Conservation (phyloP, 2,329 filamentous ascomycete species). For the Lecanicillium sp. region DNA sequence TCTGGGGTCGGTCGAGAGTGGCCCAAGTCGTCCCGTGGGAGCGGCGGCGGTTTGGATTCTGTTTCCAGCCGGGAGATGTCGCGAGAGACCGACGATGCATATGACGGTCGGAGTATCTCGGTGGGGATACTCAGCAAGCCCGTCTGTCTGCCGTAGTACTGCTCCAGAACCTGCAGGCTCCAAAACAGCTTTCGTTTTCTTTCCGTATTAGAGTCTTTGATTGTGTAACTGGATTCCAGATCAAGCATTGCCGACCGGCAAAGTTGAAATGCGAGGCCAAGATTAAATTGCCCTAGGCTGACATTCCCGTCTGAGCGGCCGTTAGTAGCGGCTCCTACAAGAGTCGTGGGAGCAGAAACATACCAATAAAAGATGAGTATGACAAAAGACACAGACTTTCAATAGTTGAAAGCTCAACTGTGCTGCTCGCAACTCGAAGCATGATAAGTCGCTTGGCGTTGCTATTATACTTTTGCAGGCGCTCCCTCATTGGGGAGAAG, state of each 20-base stretch:
- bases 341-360: neutral
- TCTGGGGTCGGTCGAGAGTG: conserved; percentile 26
- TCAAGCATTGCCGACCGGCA: conserved; percentile 46
- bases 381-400: conserved; percentile 46
- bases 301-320: conserved; percentile 38
- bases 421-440: conserved; percentile 45
- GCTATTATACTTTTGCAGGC: conserved; percentile 29
- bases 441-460: conserved; percentile 38
- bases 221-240: conserved; percentile 32
- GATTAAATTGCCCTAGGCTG: conserved; percentile 43
- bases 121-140: conserved; percentile 36
- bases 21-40: conserved; percentile 40
- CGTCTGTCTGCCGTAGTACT: conserved; percentile 42
- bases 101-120: conserved; percentile 34
- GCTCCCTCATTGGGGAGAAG: conserved; percentile 30
- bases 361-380: conserved; percentile 45
- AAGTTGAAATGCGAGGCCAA: conserved; percentile 44
- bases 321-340: conserved; percentile 4
- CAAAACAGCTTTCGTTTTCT: conserved; percentile 46
- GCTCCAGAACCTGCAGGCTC: conserved; percentile 45
- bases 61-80: conserved; percentile 21
- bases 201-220: conserved; percentile 31
- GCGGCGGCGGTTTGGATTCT: conserved; percentile 32
- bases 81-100: conserved; percentile 19
- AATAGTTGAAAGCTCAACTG: conserved; percentile 42